Conservation (phyloP, 768 basidiomycete genomes). For the Lactarius psammicola region DNA sequence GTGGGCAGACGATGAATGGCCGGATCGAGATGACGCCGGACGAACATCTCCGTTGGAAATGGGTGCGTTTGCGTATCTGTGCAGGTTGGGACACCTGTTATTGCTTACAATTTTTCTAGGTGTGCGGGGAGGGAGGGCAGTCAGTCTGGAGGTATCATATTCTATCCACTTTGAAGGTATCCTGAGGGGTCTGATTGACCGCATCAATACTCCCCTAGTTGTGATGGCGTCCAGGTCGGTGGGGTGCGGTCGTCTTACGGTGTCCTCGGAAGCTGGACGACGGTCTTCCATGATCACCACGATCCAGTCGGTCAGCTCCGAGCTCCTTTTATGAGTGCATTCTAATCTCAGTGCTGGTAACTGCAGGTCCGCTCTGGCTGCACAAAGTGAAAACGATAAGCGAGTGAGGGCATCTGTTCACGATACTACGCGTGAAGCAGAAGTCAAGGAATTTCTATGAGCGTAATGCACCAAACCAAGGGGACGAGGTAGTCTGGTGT, state of each 20-base stretch:
- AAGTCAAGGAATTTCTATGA: no score
- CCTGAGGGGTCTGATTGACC: constrained; percentile 31
- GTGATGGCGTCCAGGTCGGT: constrained; percentile 60
- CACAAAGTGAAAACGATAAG: constrained; percentile 27
- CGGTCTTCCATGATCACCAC: constrained; percentile 43
- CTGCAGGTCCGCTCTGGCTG: constrained; percentile 36
- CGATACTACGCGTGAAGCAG: no score
- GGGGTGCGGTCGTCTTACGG: constrained; percentile 58
- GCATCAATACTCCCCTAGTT: constrained; percentile 39
- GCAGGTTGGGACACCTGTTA: not conserved
- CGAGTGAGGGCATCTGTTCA: not conserved
- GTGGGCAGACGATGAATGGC: constrained; percentile 49
- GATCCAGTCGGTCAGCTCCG: constrained; percentile 47
- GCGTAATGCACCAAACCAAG: no score
- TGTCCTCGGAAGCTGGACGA: constrained; percentile 55
- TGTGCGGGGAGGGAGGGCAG: constrained; percentile 30
- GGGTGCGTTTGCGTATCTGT: constrained; percentile 43
- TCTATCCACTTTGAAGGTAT: constrained; percentile 35
- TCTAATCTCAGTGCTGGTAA: not conserved
- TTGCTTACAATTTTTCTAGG: constrained; percentile 14
- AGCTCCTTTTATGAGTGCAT: not conserved
- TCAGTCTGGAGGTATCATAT: constrained; percentile 32
- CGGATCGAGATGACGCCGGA: constrained; percentile 56
- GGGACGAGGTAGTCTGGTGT: no score
- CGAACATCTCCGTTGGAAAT: constrained; percentile 59